phyloP scores from a whole-genome alignment of 2,329 filamentous ascomycete genomes.

The Tolypocladium ophioglossoides region DNA sequence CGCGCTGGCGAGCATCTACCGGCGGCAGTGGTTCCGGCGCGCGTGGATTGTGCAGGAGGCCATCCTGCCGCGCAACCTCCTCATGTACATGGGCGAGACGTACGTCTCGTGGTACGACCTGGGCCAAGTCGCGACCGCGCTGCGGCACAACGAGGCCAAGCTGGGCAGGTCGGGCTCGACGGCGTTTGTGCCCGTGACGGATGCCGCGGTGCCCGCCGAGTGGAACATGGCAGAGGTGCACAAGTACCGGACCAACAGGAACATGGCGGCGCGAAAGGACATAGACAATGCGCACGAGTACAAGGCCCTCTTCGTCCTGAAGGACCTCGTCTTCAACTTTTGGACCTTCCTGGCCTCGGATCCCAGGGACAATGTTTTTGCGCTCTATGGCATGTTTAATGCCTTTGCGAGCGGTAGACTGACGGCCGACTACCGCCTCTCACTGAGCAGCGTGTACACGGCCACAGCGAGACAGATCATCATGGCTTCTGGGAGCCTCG shows the following conservation, averaged over 20 bases:
- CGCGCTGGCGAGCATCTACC: slow-evolving; percentile 11
- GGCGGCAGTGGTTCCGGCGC: slow-evolving; percentile 17
- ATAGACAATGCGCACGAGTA: slow-evolving; percentile 2
- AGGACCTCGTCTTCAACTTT: slow-evolving; percentile 8
- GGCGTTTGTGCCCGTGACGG: slow-evolving; percentile 7
- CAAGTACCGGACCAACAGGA: slow-evolving; percentile 9
- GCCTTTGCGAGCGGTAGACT: slow-evolving; percentile 6
- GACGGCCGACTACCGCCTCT: slow-evolving; percentile 10
- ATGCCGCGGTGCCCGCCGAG: slow-evolving; percentile 11
- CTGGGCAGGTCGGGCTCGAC: slow-evolving; percentile 6
- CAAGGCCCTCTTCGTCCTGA: slow-evolving; percentile 6
- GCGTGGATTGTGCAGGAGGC: slow-evolving; percentile 19
- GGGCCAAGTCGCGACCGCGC: slow-evolving; percentile 8
- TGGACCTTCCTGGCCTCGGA: slow-evolving; percentile 15
- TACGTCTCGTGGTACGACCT: slow-evolving; percentile 9
- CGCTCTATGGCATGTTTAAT: slow-evolving; percentile 13
- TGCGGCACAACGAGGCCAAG: slow-evolving; percentile 8
- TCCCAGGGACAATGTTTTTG: slow-evolving; percentile 15
- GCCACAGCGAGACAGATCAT: slow-evolving; percentile 11
- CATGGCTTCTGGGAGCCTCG: slow-evolving; percentile 6
- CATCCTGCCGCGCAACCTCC: slow-evolving; percentile 9
- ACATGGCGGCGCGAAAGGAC: neutral
- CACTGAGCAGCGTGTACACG: slow-evolving; percentile 10
- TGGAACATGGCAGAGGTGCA: slow-evolving; percentile 15
- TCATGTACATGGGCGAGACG: slow-evolving; percentile 13